A percentile compares a stretch with the other conserved stretches of the same genome.
Conservation (phyloP, 2,329 filamentous ascomycete genomes). For the Calonectria pseudoturangicola region DNA sequence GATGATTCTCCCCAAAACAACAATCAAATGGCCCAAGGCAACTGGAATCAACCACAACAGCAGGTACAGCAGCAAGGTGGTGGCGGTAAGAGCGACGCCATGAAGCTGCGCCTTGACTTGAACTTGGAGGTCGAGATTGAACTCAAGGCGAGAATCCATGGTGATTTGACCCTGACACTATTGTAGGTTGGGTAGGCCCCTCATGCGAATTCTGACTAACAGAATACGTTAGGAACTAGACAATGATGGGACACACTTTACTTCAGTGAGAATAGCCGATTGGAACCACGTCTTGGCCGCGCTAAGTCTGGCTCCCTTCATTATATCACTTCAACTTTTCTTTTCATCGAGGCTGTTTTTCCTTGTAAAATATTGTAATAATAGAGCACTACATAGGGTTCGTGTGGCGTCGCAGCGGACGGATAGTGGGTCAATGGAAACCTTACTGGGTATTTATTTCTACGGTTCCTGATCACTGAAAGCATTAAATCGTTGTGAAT, state of each 20-base stretch:
- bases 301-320: too few relatives aligned
- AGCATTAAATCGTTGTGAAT: too few relatives aligned
- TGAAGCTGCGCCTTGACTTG: constrained; percentile 83
- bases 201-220: not conserved
- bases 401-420: too few relatives aligned
- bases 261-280: not conserved
- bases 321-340: too few relatives aligned
- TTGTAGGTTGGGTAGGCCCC: constrained; percentile 64
- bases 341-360: too few relatives aligned
- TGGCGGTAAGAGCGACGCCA: constrained; percentile 52
- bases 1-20: constrained; percentile 42
- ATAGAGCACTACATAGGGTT: too few relatives aligned
- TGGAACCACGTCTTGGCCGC: not conserved
- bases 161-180: constrained; percentile 86
- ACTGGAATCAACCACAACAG: constrained; percentile 43
- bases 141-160: constrained; percentile 89
- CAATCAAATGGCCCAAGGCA: constrained; percentile 44
- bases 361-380: too few relatives aligned
- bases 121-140: constrained; percentile 90
- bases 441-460: too few relatives aligned
- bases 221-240: not conserved
- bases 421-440: too few relatives aligned
- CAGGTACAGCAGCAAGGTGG: constrained; percentile 44
- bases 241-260: not conserved
- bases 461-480: too few relatives aligned